Evolutionary conservation across 2,329 filamentous ascomycete species (phyloP), one percentile per base, ranked within the genome.

Genomic region (Nigrograna mackinnonii): DNA sequence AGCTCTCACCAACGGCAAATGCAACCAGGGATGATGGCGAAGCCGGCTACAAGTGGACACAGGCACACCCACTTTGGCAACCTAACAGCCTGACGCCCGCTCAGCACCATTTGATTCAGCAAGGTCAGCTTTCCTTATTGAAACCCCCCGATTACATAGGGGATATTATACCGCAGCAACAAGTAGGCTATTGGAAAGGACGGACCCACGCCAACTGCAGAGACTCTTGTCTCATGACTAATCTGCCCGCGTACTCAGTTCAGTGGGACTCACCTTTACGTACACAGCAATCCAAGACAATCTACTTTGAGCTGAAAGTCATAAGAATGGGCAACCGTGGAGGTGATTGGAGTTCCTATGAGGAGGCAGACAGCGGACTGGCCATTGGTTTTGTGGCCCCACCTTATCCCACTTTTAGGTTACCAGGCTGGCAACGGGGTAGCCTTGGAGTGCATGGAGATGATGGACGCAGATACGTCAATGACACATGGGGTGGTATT

Each of bases 381-480:
- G 86, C 83, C 0, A 62, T 92, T 7, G 89, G 89, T 7, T 90
- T 84, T 64, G 72, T 79, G 0, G 87, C 87, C 1, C 79, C 86
- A 35, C 89, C 89, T 6, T 92, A 91, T 60, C 89, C 89, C 5
- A 76, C 79, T 0, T 92, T 89, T 72, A 79, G 89, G 6, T 78
- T 91, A 46, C 89, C 89, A 0, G 89, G 89, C 2, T 92, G 88
- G 89, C 86, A 94, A 61, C 79, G 88, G 22, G 88, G 80, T 14
- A 86, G 82, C 49, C 59, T 91, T 12, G 89, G 77, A 1, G 82
- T 92, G n/a, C 89, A 92, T 62, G 84, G 85, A 35, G 89, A 92
- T 64, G 89, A 92, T 64, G 89, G 89, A 0, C 79, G 85, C 55
- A 79, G 80, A 64, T 94, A 86, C 63, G 77, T 90, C 56, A 89